Base-by-base conservation (phyloP, 2,329 filamentous ascomycete genomes). In the Penicillium sp. region DNA sequence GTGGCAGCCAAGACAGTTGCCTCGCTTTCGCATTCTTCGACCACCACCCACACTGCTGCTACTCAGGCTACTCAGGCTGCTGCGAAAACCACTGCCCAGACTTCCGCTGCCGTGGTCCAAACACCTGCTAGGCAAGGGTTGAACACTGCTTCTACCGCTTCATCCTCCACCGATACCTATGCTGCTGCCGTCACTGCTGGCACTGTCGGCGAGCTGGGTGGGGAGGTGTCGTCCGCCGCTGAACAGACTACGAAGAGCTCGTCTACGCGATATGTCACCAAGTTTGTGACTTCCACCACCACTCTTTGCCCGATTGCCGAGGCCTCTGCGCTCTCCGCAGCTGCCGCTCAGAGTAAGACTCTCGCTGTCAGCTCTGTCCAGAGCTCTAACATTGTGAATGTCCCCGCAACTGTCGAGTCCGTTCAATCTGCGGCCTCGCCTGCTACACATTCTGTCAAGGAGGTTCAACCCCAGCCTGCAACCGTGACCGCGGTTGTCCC, bases 1-100 rank as follows among this genome's bases (percentile, higher is more conserved):
- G 65, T 62, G 28, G 63, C 64, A 25, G 56, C 42, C 6, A 59
- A 33, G 11, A 42, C 52, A 8, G 37, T 62, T 35, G 49, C 56
- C 8, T 48, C 57, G 3, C 30, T 62, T 8, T 57, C 62, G 5
- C 38, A 60, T 14, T 19, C 57, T 22, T 52, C 35, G 6, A 14
- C 49, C 25, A 42, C 57, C 3, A 55, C 46, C 2, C 60, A 62
- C n/a, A 25, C 45, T 10, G 22, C 61, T 28, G 40, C 48, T 13
- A 49, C 48, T 6, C 30, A 55, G 33, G 52, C 52, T 2, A 38
- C 60, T 6, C 54, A 42, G 2, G 22, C 48, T 19, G 19, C 54
- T n/a, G 25, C 43, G 10, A 40, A 26, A 16, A 53, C 19, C 13
- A 40, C 22, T 52, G 53, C 45, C 38, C 40, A 33, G 19, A 22